Evolutionary conservation across 305 asterid species (phyloP), one percentile per base, ranked within the genome.

Genomic region (Withania somnifera): DNA sequence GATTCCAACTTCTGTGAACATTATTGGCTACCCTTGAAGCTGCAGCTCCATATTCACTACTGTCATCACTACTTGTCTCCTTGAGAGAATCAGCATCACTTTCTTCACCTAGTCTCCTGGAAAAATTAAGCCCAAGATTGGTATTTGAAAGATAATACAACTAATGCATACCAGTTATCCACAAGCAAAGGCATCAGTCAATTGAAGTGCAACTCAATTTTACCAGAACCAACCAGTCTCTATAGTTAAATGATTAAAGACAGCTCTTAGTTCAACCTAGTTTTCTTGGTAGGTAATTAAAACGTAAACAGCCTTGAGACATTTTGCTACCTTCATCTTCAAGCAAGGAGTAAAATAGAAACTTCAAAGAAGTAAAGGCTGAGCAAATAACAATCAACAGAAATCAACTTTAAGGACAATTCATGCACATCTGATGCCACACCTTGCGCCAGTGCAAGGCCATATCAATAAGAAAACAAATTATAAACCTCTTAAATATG

Each of bases 31-130:
- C 88, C 78, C 85, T 87, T 75, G 80, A 75, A 51, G 47, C 61
- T 63, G 89, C 90, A 60, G 86, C 85, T 57, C 89, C 92, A 71
- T 82, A 79, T 81, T 89, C 97, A 78, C 90, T 88, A 82, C 89
- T 90, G 17, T 89, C 92, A 83, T 91, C 95, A 82, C 94, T 92
- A 82, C 93, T 91, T 1, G 96, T 90, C 58, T 90, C 96, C 86
- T 92, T 83, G 26, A 95, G 93, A 66, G 98, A 94, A 85, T 93
- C 92, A 51, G 88, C 86, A 87, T 95, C 98, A 60, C 97, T 94
- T 84, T 89, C 99, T 77, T 91, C 97, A 68, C 94, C 91, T 75
- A 93, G 95, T 83, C 90, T 91, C 90, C 94, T 93, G 90, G 78
- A 68, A 84, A 83, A 60, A 11, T 63, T 79, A 54, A 42, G 78